Conservation (phyloP, 805 yeast genomes). For the Citeromyces matritensis region DNA sequence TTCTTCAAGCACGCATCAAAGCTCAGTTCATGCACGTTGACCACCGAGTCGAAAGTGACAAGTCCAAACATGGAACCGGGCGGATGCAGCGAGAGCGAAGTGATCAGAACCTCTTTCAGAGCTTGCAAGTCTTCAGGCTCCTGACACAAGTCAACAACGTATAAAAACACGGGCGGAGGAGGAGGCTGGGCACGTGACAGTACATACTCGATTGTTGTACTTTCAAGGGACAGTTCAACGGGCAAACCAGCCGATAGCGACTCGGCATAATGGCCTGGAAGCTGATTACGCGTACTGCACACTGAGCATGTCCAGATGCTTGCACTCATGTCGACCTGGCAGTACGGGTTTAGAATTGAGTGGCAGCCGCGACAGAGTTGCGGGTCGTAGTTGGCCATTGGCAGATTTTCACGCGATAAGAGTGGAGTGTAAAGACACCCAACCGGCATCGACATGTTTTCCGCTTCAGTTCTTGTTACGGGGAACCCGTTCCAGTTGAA, state of each 20-base stretch:
- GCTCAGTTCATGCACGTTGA: conserved; percentile 76
- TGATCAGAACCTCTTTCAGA: conserved; percentile 64
- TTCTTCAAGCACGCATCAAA: conserved; percentile 56
- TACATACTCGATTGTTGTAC: conserved; percentile 76
- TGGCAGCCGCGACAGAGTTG: conserved; percentile 74
- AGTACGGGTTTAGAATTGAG: conserved; percentile 77
- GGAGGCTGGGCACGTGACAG: conserved; percentile 38
- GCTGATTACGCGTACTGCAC: conserved; percentile 62
- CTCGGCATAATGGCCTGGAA: conserved; percentile 72
- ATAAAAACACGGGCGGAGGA: conserved; percentile 81
- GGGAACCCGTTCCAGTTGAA: conserved; percentile 86
- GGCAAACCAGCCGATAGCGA: conserved; percentile 70
- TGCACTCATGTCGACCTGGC: conserved; percentile 62
- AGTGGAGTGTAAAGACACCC: conserved; percentile 95
- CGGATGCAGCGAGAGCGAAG: conserved; percentile 68
- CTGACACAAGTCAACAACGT: conserved; percentile 81
- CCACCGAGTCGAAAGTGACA: conserved; percentile 81
- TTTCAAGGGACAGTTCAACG: conserved; percentile 51
- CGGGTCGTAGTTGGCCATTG: conserved; percentile 77
- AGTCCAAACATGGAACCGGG: conserved; percentile 83
- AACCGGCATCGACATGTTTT: conserved; percentile 84
- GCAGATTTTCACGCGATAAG: conserved; percentile 59
- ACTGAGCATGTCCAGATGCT: conserved; percentile 78
- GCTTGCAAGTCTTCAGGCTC: conserved; percentile 79
- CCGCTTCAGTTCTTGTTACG: conserved; percentile 75